Evolutionary conservation across 345 rosid genomes (phyloP).

Genomic region (Punica granatum): DNA sequence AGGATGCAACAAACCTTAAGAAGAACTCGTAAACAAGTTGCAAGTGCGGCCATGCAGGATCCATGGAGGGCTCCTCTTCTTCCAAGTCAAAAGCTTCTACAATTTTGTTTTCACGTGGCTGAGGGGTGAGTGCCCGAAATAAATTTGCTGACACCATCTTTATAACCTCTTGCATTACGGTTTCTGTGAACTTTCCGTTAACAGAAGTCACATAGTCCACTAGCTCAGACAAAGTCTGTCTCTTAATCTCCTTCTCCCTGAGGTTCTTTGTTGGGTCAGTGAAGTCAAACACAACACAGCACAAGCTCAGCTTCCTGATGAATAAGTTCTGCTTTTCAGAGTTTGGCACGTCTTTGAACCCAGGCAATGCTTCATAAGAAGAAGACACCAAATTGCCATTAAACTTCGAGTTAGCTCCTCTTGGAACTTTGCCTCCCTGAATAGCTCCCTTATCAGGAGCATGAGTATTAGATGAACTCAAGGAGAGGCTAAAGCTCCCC

Average conservation of each 20-base stretch:
- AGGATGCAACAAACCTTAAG: constrained; percentile 17
- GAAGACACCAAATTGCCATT: constrained; percentile 12
- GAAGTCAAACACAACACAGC: constrained; percentile 13
- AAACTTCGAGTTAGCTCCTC: constrained; percentile 7
- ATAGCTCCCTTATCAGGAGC: constrained; percentile 8
- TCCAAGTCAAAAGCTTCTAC: constrained; percentile 17
- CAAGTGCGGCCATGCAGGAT: constrained; percentile 19
- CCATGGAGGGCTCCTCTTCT: constrained; percentile 21
- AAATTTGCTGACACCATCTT: constrained; percentile 15
- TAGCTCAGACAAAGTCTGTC: constrained; percentile 17
- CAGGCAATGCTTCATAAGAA: constrained; percentile 22
- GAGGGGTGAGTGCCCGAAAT: constrained; percentile 13
- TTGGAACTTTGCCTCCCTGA: constrained; percentile 10
- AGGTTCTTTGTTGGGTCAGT: constrained; percentile 18
- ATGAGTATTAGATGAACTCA: constrained; percentile 8
- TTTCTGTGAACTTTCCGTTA: constrained; percentile 15
- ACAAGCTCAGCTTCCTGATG: constrained; percentile 15
- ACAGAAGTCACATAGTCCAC: constrained; percentile 19
- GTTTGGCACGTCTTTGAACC: constrained; percentile 17
- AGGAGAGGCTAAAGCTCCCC: not conserved
- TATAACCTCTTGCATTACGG: constrained; percentile 16
- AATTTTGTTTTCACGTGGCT: constrained; percentile 15
- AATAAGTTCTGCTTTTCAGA: constrained; percentile 19
- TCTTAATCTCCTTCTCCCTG: constrained; percentile 20
- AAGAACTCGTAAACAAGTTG: constrained; percentile 19